These are phyloP conservation scores for Flaveria trinervia DNA, from an alignment of 129 eudicot genomes.

Conservation along the genomic window DNA sequence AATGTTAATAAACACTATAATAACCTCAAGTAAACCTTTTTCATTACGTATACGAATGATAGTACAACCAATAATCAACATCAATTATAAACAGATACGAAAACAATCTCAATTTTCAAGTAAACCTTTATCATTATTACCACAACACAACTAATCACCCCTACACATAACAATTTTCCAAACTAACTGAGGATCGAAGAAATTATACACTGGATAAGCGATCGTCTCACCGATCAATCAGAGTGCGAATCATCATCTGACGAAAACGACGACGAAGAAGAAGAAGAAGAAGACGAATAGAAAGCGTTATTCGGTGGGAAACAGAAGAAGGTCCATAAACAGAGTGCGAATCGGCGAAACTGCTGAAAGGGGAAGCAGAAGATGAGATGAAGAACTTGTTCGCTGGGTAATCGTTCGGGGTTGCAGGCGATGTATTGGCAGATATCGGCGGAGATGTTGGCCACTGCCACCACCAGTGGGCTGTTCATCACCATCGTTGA, in stretches of 20 bases:
- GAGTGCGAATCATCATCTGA: conserved; percentile 52
- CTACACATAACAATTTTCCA: background rate
- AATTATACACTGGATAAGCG: conserved; percentile 3
- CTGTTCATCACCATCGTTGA: conserved; percentile 76
- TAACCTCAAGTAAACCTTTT: background rate
- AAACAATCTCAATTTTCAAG: conserved; percentile 3
- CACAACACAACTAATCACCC: background rate
- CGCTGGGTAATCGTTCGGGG: conserved; percentile 63
- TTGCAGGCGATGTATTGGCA: conserved; percentile 96
- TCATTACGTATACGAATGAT: background rate
- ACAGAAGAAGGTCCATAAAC: conserved; percentile 76
- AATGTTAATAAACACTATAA: background rate
- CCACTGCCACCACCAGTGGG: conserved; percentile 62
- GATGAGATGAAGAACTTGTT: conserved; percentile 73
- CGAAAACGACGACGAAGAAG: conserved; percentile 40
- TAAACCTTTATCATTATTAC: conserved; percentile 17
- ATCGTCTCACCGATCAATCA: conserved; percentile 39
- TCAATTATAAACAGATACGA: background rate
- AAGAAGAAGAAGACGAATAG: conserved; percentile 39
- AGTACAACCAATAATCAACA: conserved; percentile 9
- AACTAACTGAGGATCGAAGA: conserved; percentile 19
- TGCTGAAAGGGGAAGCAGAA: conserved; percentile 87
- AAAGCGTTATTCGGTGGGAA: conserved; percentile 41
- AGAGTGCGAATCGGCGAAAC: conserved; percentile 70
- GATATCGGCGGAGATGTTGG: conserved; percentile 64